phyloP scores from a whole-genome alignment of 2,329 filamentous ascomycete genomes.

The Pyricularia sp. region DNA sequence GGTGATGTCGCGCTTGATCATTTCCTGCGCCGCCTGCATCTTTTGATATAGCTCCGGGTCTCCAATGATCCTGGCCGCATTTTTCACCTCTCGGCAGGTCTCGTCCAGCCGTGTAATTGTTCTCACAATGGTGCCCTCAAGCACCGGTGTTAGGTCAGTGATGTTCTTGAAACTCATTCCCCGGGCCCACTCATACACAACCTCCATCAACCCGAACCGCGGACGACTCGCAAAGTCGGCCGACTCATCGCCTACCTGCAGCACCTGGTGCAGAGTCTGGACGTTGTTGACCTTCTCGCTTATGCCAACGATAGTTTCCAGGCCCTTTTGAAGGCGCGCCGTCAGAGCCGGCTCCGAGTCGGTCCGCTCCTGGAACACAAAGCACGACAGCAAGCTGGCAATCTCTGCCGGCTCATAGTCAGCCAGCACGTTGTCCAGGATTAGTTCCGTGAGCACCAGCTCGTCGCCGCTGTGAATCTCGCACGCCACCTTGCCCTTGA shows the following conservation, averaged over 20 bases:
- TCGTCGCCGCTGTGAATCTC: constrained; percentile 97
- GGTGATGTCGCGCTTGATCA: constrained; percentile 94
- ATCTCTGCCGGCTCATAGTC: constrained; percentile 96
- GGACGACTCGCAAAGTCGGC: constrained; percentile 86
- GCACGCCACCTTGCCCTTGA: constrained; percentile 97
- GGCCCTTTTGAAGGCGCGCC: constrained; percentile 70
- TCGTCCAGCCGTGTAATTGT: constrained; percentile 92
- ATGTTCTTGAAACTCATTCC: constrained; percentile 99
- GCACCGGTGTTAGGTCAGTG: constrained; percentile 87
- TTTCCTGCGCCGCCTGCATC: constrained; percentile 95
- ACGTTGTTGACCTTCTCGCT: constrained; percentile 87
- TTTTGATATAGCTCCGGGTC: constrained; percentile 90
- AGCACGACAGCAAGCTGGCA: constrained; percentile 82
- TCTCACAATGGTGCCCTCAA: constrained; percentile 93
- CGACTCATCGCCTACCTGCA: constrained; percentile 78
- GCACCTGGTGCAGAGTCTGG: constrained; percentile 86
- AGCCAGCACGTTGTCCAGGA: constrained; percentile 92
- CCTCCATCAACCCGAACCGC: constrained; percentile 89
- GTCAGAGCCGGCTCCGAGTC: constrained; percentile 72
- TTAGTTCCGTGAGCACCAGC: constrained; percentile 88
- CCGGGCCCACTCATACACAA: constrained; percentile 96
- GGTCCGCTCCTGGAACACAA: constrained; percentile 98
- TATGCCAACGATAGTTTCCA: constrained; percentile 78
- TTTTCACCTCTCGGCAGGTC: constrained; percentile 95
- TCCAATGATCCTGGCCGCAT: constrained; percentile 88